phyloP scores from a whole-genome alignment of 768 basidiomycete genomes.

The Postia placenta region DNA sequence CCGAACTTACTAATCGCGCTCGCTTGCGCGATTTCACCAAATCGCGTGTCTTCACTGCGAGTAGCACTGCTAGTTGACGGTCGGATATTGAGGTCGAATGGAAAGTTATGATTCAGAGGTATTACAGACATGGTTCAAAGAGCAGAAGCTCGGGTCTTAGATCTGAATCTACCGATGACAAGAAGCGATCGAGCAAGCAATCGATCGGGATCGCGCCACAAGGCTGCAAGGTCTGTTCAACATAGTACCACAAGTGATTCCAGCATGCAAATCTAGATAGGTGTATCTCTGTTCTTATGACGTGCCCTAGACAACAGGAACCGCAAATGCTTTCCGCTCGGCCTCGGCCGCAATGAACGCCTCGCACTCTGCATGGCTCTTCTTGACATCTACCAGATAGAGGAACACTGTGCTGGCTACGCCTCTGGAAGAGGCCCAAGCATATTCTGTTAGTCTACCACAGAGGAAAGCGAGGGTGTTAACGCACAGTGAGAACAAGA shows the following conservation, averaged over 20 bases:
- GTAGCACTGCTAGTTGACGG: constrained; percentile 18
- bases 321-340: constrained; percentile 30
- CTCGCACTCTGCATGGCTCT: constrained; percentile 58
- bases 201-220: too few species aligned
- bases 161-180: too few species aligned
- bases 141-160: too few species aligned
- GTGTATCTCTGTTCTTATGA: too few species aligned
- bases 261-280: too few species aligned
- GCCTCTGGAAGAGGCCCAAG: constrained; percentile 31
- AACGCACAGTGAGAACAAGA: constrained; percentile 64
- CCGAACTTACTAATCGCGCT: constrained; percentile 66
- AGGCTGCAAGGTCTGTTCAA: too few species aligned
- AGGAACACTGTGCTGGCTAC: constrained; percentile 51
- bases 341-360: constrained; percentile 55
- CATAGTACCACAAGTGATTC: too few species aligned
- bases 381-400: constrained; percentile 56
- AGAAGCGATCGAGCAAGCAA: too few species aligned
- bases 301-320: too few species aligned
- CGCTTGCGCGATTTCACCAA: constrained; percentile 37
- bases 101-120: constrained; percentile 38
- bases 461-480: background rate
- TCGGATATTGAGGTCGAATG: constrained; percentile 34
- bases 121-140: too few species aligned
- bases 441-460: background rate
- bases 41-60: constrained; percentile 13